These are phyloP conservation scores for Anisodus tanguticus DNA, from an alignment of 257 asterid species.

Conservation along the genomic window DNA sequence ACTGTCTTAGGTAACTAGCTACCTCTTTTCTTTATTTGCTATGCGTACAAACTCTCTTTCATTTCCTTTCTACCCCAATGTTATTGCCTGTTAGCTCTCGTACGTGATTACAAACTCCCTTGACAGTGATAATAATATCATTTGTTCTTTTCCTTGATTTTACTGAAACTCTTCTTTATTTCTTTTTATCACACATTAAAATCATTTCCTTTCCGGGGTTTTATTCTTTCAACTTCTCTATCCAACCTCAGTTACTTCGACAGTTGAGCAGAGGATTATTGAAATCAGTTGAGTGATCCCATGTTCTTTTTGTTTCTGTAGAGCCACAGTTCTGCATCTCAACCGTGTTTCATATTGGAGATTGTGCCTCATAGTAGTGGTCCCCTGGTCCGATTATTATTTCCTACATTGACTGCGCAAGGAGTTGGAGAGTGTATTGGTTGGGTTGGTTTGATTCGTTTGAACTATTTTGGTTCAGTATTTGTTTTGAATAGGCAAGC, in stretches of 20 bases:
- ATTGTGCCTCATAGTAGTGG: background rate
- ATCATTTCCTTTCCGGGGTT: background rate
- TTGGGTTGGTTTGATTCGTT: background rate
- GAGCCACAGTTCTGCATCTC: background rate
- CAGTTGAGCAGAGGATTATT: background rate
- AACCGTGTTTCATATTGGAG: background rate
- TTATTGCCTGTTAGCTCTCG: background rate
- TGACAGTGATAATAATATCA: background rate
- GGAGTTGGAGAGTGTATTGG: background rate
- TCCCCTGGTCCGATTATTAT: background rate
- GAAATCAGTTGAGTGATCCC: background rate
- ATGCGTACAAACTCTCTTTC: background rate
- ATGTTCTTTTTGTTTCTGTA: background rate
- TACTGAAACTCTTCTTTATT: background rate
- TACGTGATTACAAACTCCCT: background rate
- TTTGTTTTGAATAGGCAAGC: background rate
- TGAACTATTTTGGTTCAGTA: background rate
- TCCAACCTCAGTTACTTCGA: background rate
- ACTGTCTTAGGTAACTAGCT: background rate
- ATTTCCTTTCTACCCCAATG: background rate
- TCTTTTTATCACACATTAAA: background rate
- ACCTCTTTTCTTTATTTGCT: background rate
- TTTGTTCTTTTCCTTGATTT: background rate
- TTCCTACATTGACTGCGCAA: background rate
- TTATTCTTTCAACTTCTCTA: background rate